Evolutionary conservation across 2,329 filamentous ascomycete genomes (phyloP).

Genomic region (Xylariaceae sp.): DNA sequence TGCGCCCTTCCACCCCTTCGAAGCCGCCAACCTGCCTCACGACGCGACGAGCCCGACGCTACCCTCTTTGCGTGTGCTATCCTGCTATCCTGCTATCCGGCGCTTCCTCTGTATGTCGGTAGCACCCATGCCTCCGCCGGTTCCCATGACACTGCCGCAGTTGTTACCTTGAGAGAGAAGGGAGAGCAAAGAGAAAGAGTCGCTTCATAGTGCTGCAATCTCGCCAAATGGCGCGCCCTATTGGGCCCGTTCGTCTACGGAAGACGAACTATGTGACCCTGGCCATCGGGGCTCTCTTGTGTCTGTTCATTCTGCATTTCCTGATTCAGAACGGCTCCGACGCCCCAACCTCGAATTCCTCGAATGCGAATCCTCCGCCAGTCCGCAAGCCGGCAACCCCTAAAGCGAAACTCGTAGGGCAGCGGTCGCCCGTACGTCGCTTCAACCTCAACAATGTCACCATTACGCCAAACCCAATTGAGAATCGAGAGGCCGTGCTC

Average conservation of each 20-base stretch:
- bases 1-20: neutral
- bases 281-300: conserved; percentile 32
- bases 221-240: conserved; percentile 35
- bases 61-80: conserved; percentile 24
- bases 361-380: conserved; percentile 42
- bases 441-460: conserved; percentile 97
- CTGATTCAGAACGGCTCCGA: conserved; percentile 27
- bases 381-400: conserved; percentile 58
- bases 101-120: conserved; percentile 12
- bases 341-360: conserved; percentile 18
- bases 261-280: conserved; percentile 36
- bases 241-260: conserved; percentile 36
- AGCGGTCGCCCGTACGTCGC: conserved; percentile 79
- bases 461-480: conserved; percentile 68
- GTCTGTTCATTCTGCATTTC: conserved; percentile 36
- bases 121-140: conserved; percentile 11
- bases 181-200: neutral
- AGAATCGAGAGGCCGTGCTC: conserved; percentile 79
- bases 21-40: neutral
- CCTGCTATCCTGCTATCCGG: conserved; percentile 21
- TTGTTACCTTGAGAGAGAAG: conserved; percentile 13
- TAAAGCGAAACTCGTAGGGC: conserved; percentile 51
- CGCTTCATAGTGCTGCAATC: conserved; percentile 14
- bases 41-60: conserved; percentile 2
- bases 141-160: conserved; percentile 7